Base-by-base conservation (phyloP, 1,284 basidiomycete species). In the Ganoderma boninense region DNA sequence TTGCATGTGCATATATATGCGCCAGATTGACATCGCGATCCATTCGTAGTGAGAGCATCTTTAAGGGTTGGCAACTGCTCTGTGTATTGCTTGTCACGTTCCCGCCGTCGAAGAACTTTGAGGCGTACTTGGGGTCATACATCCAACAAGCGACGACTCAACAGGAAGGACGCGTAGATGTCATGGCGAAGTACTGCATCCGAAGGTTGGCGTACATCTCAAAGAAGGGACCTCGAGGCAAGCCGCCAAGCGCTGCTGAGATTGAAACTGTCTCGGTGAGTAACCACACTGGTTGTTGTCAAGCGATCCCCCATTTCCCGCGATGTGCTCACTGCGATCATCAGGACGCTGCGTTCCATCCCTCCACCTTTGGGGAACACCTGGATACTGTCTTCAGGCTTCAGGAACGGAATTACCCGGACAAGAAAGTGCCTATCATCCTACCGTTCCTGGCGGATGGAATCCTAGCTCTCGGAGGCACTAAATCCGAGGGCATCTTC, bases 391-490 rank as follows among this genome's bases (percentile, higher is more conserved):
- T 95, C 72, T 92, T 95, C 83, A 87, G 92, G 64, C 83, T 96
- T 14, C 96, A 97, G 81, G 90, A 91, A 76, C 89, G 92, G 54
- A 94, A 91, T 56, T 97, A 97, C 76, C 94, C 95, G 2, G 86
- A 89, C 66, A 89, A 93, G 73, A 92, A 92, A 80, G 91, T 97
- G 8, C 96, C 96, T 16, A 95, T 97, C 80, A 93, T 97, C 76
- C 89, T 97, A 4, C 94, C 95, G 23, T 97, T 97, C 86, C 90
- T 97, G 42, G 91, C 95, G 0, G 93, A 97, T 75, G 95, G 94
- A 10, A 96, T 97, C 74, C 87, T 98, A 35, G 93, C 94, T 2
- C 85, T 97, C 4, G 95, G 95, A 0, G 95, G 96, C 2, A 89
- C 91, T 49, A 91, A 91, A 77, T 84, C 91, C 32, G 95, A 97